These are phyloP conservation scores for Talaromyces wortmannii DNA, from an alignment of 495 filamentous ascomycete species.

Conservation along the genomic window DNA sequence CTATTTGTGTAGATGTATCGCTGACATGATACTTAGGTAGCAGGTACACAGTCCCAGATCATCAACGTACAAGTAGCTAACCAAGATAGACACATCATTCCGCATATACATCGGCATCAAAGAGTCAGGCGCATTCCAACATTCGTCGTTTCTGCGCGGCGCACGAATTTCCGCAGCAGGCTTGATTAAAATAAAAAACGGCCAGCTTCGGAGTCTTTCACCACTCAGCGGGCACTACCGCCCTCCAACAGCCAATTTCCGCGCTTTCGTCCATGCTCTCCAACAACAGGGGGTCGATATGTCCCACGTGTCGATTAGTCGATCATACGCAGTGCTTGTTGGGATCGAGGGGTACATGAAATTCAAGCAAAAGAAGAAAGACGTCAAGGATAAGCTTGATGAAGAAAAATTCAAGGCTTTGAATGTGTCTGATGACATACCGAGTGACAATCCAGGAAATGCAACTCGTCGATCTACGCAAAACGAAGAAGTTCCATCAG, in stretches of 20 bases:
- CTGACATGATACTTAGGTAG: conserved; percentile 18
- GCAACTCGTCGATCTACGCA: background rate
- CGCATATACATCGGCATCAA: conserved; percentile 90
- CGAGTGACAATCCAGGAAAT: background rate
- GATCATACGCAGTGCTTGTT: conserved; percentile 73
- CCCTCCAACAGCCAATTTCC: conserved; percentile 72
- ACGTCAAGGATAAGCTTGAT: conserved; percentile 27
- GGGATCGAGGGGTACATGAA: conserved; percentile 74
- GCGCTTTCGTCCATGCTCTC: conserved; percentile 67
- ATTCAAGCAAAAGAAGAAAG: conserved; percentile 52
- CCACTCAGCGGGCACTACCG: conserved; percentile 73
- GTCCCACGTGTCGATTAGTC: conserved; percentile 66
- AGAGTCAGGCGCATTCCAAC: conserved; percentile 80
- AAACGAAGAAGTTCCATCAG: background rate
- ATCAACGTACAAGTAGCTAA: background rate
- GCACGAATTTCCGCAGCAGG: conserved; percentile 76
- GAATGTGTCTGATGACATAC: background rate
- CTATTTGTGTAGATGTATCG: background rate
- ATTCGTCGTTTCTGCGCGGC: conserved; percentile 82
- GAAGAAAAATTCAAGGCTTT: conserved; percentile 8
- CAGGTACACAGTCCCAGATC: conserved; percentile 5
- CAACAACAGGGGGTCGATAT: conserved; percentile 73
- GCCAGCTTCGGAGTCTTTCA: conserved; percentile 55
- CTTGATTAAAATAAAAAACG: conserved; percentile 76
- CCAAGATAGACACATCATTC: conserved; percentile 70